Percentiles rank a stretch among this genome's conserved stretches.
Conservation (phyloP, 148 eudicot genomes). For the Chenopodium formosanum region DNA sequence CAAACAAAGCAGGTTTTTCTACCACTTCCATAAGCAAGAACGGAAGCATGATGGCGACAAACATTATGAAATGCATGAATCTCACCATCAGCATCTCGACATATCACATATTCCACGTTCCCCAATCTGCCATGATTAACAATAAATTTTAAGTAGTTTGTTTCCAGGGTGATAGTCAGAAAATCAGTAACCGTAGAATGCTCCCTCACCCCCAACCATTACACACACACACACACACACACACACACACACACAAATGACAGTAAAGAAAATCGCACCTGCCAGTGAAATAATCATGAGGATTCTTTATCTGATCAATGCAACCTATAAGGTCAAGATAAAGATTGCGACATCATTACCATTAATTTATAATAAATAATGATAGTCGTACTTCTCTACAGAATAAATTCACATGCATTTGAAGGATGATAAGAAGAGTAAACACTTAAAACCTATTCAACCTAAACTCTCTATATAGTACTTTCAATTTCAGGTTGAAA, state of each 20-base stretch:
- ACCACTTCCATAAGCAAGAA: slow-evolving; percentile 74
- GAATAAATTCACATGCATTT: neutral
- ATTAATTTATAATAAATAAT: neutral
- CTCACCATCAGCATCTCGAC: slow-evolving; percentile 61
- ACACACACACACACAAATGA: neutral
- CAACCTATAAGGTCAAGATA: slow-evolving; percentile 41
- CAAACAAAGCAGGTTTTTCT: slow-evolving; percentile 79
- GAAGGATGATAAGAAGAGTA: neutral
- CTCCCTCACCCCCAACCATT: too few species aligned
- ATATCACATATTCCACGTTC: slow-evolving; percentile 74
- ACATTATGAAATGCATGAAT: slow-evolving; percentile 88
- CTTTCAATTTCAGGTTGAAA: neutral
- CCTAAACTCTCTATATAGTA: neutral
- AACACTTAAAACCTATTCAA: neutral
- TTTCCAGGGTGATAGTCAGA: neutral
- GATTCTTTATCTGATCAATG: slow-evolving; percentile 61
- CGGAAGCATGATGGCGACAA: slow-evolving; percentile 96
- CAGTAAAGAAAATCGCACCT: slow-evolving; percentile 39
- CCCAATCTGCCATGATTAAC: slow-evolving; percentile 61
- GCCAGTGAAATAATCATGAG: slow-evolving; percentile 75
- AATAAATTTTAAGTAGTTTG: neutral
- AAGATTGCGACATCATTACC: neutral
- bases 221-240: neutral
- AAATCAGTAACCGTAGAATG: neutral
- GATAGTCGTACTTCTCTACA: neutral